Conservation (phyloP, 495 filamentous ascomycete genomes). For the Tuber borchii region DNA sequence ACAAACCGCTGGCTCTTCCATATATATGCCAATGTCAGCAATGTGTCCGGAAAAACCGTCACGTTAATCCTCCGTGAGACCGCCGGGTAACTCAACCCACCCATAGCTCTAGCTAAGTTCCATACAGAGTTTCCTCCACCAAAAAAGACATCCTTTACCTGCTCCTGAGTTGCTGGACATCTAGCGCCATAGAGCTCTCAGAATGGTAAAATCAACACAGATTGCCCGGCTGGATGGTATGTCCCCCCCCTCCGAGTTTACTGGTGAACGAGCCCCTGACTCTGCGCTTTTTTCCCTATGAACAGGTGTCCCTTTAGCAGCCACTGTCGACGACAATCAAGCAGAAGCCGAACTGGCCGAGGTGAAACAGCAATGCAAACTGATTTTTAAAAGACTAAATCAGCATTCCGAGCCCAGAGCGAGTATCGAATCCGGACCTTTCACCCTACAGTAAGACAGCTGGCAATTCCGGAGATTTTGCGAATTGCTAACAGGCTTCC, state of each 20-base stretch:
- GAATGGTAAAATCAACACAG: conserved; percentile 91
- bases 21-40: background rate
- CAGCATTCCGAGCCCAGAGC: conserved; percentile 85
- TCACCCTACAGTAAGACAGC: conserved; percentile 71
- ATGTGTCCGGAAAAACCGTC: background rate
- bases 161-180: background rate
- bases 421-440: conserved; percentile 78
- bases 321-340: conserved; percentile 87
- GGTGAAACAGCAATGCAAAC: conserved; percentile 83
- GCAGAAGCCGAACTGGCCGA: conserved; percentile 72
- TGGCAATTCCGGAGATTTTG: background rate
- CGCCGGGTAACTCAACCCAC: background rate
- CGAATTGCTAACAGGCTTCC: background rate
- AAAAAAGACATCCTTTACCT: background rate
- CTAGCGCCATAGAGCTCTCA: conserved; percentile 35
- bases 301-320: conserved; percentile 83
- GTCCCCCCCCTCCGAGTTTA: conserved; percentile 28
- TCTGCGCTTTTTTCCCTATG: background rate
- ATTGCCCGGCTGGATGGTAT: conserved; percentile 89
- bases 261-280: conserved; percentile 17
- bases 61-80: background rate
- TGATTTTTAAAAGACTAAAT: conserved; percentile 77
- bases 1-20: background rate
- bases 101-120: background rate
- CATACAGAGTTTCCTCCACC: background rate